A percentile compares a stretch with the other conserved stretches of the same genome.
Evolutionary conservation across 139 green algal species (phyloP).

Genomic region (Desmodesmus armatus): DNA sequence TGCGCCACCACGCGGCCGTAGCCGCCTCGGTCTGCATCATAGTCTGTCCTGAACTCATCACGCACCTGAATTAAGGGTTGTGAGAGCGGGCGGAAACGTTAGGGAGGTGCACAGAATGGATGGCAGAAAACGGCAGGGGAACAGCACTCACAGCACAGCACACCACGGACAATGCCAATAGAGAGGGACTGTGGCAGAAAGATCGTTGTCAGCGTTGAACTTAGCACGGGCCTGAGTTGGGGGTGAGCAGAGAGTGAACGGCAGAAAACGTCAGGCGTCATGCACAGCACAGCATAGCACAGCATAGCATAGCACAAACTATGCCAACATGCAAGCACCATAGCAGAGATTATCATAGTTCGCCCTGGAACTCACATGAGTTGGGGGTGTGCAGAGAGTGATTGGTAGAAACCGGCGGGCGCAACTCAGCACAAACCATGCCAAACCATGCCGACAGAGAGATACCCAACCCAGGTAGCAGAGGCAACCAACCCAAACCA

Average conservation of each 20-base stretch:
- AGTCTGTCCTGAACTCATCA: slow-evolving; percentile 97
- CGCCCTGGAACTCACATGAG: too few species aligned
- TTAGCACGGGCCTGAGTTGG: too few species aligned
- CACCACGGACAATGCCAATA: neutral
- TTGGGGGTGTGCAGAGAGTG: too few species aligned
- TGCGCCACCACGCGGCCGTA: slow-evolving; percentile 62
- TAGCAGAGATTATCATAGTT: too few species aligned
- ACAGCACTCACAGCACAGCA: neutral
- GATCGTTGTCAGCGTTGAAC: neutral
- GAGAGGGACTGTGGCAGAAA: neutral
- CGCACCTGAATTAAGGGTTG: slow-evolving; percentile 75
- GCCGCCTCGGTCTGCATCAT: slow-evolving; percentile 89
- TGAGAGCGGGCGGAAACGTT: neutral
- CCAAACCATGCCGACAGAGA: too few species aligned
- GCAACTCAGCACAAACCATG: too few species aligned
- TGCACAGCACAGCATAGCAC: neutral
- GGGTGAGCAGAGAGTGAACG: too few species aligned
- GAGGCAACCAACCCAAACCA: too few species aligned
- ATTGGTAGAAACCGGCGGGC: too few species aligned
- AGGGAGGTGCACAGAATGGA: neutral
- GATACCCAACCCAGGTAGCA: too few species aligned
- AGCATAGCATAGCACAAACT: neutral
- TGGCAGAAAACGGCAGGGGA: neutral
- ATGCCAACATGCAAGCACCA: neutral
- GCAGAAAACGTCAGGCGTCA: too few species aligned